These are phyloP conservation scores for Penicillium dipodomyicola DNA, from an alignment of 495 filamentous ascomycete genomes.

Conservation along the genomic window DNA sequence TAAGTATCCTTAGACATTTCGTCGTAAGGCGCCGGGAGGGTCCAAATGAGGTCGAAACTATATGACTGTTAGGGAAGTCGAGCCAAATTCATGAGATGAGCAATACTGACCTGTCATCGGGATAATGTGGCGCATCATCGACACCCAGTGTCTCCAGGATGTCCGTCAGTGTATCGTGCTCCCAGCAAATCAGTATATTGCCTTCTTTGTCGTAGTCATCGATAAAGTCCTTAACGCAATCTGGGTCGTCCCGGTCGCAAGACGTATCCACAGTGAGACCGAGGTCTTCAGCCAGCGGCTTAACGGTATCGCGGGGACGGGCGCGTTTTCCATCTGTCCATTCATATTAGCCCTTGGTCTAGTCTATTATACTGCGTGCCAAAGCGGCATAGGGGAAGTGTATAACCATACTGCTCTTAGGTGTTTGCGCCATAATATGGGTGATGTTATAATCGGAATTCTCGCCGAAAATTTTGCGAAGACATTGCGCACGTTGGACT, in stretches of 20 bases:
- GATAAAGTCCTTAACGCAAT: slow-evolving; percentile 47
- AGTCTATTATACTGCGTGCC: not conserved
- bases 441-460: slow-evolving; percentile 49
- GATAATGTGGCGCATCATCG: slow-evolving; percentile 35
- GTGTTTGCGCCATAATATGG: slow-evolving; percentile 52
- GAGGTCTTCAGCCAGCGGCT: slow-evolving; percentile 49
- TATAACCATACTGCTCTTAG: slow-evolving; percentile 43
- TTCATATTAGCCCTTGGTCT: not conserved
- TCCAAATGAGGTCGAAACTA: slow-evolving; percentile 32
- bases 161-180: slow-evolving; percentile 49
- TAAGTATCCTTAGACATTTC: slow-evolving; percentile 17
- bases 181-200: slow-evolving; percentile 60
- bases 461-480: slow-evolving; percentile 47
- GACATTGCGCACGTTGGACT: slow-evolving; percentile 49
- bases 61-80: not conserved
- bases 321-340: slow-evolving; percentile 44
- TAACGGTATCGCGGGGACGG: slow-evolving; percentile 53
- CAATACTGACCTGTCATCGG: slow-evolving; percentile 32
- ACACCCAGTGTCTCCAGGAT: slow-evolving; percentile 47
- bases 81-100: not conserved
- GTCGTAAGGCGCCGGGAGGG: slow-evolving; percentile 26
- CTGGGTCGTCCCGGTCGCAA: slow-evolving; percentile 45
- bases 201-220: slow-evolving; percentile 43
- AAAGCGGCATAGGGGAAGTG: not conserved
- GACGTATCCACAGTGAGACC: slow-evolving; percentile 52